Percentiles rank a stretch among this genome's conserved stretches.
Conservation (phyloP, 257 asterid genomes). For the Phtheirospermum japonicum region DNA sequence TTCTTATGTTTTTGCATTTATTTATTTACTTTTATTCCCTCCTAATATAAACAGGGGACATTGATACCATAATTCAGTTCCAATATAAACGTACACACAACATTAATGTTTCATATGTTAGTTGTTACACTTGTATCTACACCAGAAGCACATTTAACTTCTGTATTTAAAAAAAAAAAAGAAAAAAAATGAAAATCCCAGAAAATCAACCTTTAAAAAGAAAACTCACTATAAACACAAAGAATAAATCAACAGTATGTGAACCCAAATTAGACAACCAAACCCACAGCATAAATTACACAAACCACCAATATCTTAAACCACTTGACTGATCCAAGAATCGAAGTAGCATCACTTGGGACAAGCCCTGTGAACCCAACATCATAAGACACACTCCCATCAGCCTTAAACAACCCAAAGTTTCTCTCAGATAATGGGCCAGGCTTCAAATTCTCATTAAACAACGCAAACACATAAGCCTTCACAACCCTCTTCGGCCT, state of each 20-base stretch:
- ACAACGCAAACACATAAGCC: constrained; percentile 8
- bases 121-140: too few species aligned
- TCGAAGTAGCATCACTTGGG: background rate
- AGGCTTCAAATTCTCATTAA: background rate
- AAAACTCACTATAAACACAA: background rate
- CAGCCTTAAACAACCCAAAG: constrained; percentile 5
- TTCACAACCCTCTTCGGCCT: background rate
- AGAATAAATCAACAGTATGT: background rate
- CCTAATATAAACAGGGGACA: too few species aligned
- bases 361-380: constrained; percentile 8
- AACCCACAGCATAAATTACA: background rate
- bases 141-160: too few species aligned
- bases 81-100: too few species aligned
- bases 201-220: too few species aligned
- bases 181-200: too few species aligned
- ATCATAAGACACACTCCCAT: constrained; percentile 8
- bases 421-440: constrained; percentile 3
- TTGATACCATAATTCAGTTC: too few species aligned
- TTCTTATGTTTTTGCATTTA: too few species aligned
- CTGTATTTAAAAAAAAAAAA: too few species aligned
- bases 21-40: too few species aligned
- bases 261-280: background rate
- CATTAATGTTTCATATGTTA: too few species aligned
- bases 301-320: background rate
- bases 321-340: background rate